Conservation (phyloP, 169 alveolate species). For the Plasmodium billcollinsi region DNA sequence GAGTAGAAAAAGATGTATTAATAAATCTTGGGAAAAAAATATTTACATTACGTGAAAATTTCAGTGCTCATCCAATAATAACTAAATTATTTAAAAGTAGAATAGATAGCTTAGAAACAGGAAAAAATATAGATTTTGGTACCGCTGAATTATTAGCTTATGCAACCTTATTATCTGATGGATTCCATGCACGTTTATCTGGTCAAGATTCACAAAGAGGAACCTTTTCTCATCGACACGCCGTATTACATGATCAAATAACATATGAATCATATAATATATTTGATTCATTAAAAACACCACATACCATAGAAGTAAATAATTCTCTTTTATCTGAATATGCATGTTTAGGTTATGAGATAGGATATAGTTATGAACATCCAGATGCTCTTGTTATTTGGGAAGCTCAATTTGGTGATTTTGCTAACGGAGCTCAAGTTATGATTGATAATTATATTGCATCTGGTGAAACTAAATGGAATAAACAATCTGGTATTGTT, state of each 20-base stretch:
- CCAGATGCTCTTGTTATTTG: conserved; percentile 93
- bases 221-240: conserved; percentile 97
- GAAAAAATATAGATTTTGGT: conserved; percentile 92
- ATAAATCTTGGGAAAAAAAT: conserved; percentile 89
- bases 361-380: conserved; percentile 94
- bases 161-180: conserved; percentile 94
- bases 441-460: conserved; percentile 94
- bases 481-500: conserved; percentile 89
- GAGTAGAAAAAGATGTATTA: conserved; percentile 84
- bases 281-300: conserved; percentile 70
- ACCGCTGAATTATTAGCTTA: conserved; percentile 95
- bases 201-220: conserved; percentile 98
- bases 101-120: conserved; percentile 86
- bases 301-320: conserved; percentile 81
- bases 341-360: conserved; percentile 95
- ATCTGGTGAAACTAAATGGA: conserved; percentile 96
- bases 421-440: conserved; percentile 96
- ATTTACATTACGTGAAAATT: conserved; percentile 89
- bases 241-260: conserved; percentile 92
- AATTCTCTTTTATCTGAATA: conserved; percentile 94
- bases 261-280: conserved; percentile 82
- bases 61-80: conserved; percentile 92
- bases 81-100: conserved; percentile 91
- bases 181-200: conserved; percentile 92
- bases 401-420: conserved; percentile 98